Conservation (phyloP, 202 grass and related monocot genomes). For the Cymbopogon flexuosus region DNA sequence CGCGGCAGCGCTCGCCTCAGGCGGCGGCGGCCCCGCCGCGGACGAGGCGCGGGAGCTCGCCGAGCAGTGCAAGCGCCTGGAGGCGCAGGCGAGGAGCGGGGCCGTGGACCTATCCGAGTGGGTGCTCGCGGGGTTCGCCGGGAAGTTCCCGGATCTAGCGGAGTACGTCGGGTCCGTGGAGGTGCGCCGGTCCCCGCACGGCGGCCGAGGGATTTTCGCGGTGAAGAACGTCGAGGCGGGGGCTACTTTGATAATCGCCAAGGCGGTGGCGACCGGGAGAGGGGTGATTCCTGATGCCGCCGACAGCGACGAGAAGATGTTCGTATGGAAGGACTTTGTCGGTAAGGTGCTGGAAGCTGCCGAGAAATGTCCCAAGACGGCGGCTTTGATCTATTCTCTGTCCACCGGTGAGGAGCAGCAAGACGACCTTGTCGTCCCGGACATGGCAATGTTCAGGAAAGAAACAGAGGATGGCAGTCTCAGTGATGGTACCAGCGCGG, state of each 20-base stretch:
- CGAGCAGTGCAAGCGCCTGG: conserved; percentile 50
- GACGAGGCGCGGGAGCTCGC: conserved; percentile 42
- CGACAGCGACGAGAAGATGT: conserved; percentile 54
- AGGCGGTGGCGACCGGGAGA: conserved; percentile 60
- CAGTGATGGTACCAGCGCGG: background rate
- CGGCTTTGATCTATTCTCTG: conserved; percentile 48
- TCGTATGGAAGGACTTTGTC: conserved; percentile 91
- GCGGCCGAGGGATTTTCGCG: conserved; percentile 58
- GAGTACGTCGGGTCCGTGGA: conserved; percentile 65
- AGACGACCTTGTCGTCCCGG: conserved; percentile 42
- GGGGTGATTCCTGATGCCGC: conserved; percentile 51
- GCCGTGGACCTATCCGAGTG: conserved; percentile 65
- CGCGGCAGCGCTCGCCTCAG: conserved; percentile 20
- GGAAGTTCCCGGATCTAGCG: conserved; percentile 62
- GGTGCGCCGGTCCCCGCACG: conserved; percentile 43
- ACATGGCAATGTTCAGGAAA: conserved; percentile 50
- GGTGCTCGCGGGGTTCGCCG: conserved; percentile 54
- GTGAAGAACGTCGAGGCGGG: conserved; percentile 62
- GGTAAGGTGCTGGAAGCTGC: conserved; percentile 61
- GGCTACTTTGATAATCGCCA: conserved; percentile 48
- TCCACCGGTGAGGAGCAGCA: conserved; percentile 50
- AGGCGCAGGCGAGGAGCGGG: conserved; percentile 56
- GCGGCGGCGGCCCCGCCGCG: conserved; percentile 23
- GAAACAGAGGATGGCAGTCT: background rate
- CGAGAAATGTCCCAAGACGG: conserved; percentile 56